Conservation (phyloP, 108 stramenopile species). For the Schizochytrium sp. region DNA sequence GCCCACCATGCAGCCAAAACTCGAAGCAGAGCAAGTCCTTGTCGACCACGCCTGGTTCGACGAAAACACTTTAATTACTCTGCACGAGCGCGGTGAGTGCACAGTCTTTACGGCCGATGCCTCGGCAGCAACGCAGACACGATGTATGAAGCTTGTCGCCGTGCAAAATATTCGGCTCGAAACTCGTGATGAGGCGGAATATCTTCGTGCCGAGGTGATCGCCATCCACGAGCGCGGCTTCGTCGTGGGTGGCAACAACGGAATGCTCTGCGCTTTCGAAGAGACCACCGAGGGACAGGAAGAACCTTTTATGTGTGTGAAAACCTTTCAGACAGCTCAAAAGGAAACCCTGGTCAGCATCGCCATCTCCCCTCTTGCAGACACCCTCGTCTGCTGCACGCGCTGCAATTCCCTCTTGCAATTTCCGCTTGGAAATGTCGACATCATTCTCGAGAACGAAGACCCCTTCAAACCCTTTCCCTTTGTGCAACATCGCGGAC, state of each 20-base stretch:
- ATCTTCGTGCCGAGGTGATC: neutral
- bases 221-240: neutral
- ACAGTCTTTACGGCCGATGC: neutral
- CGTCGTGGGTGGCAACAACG: conserved; percentile 23
- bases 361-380: neutral
- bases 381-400: neutral
- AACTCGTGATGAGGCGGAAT: neutral
- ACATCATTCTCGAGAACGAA: conserved; percentile 24
- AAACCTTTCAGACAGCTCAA: neutral
- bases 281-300: neutral
- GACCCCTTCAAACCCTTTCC: neutral
- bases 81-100: neutral
- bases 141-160: neutral
- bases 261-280: conserved; percentile 22
- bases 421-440: conserved; percentile 17
- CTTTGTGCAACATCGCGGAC: conserved; percentile 7
- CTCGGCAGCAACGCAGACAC: neutral
- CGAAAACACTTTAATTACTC: neutral
- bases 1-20: neutral
- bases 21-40: neutral
- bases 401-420: neutral
- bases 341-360: neutral
- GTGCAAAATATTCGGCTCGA: neutral
- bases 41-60: conserved; percentile 2
- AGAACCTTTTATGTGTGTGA: conserved; percentile 6